Evolutionary conservation across 371 early-diverging fungal species (phyloP).

Genomic region (Coemansia sp.): DNA sequence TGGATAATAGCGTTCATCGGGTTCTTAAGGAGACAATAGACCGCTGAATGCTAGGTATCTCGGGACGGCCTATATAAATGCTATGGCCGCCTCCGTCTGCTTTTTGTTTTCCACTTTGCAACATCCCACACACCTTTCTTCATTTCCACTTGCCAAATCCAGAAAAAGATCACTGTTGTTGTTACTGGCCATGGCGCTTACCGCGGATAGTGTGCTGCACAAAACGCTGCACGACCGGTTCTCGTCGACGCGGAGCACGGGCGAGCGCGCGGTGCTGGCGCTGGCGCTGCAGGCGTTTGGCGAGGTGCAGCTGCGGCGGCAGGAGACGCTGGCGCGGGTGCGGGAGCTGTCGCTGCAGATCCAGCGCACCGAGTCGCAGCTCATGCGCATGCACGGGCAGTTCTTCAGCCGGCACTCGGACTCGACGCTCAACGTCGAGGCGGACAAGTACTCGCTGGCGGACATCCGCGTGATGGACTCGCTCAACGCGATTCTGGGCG

Average conservation of each 20-base stretch:
- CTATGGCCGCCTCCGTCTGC: too few relatives aligned
- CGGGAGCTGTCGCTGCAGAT: slow-evolving; percentile 23
- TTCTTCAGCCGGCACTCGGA: not conserved
- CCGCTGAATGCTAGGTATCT: too few relatives aligned
- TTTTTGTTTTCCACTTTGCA: too few relatives aligned
- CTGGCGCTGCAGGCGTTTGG: slow-evolving; percentile 19
- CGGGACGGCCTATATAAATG: too few relatives aligned
- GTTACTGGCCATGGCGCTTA: not conserved
- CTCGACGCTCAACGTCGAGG: not conserved
- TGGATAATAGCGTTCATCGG: too few relatives aligned
- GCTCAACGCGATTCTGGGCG: slow-evolving; percentile 9
- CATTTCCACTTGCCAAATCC: not conserved
- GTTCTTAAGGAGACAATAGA: too few relatives aligned
- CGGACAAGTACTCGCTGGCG: slow-evolving; percentile 6
- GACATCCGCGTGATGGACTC: slow-evolving; percentile 10
- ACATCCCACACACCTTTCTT: not conserved
- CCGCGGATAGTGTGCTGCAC: slow-evolving; percentile 28
- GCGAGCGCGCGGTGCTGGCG: slow-evolving; percentile 27
- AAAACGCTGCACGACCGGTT: slow-evolving; percentile 37
- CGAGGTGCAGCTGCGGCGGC: slow-evolving; percentile 22
- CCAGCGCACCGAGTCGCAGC: slow-evolving; percentile 28
- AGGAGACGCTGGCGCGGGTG: slow-evolving; percentile 13
- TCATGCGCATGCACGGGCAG: slow-evolving; percentile 3
- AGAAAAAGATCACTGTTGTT: too few relatives aligned
- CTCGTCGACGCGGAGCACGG: slow-evolving; percentile 12